Evolutionary conservation across 2,329 filamentous ascomycete genomes (phyloP), one percentile per base, ranked within the genome.

Genomic region (Aspergillus fructus): DNA sequence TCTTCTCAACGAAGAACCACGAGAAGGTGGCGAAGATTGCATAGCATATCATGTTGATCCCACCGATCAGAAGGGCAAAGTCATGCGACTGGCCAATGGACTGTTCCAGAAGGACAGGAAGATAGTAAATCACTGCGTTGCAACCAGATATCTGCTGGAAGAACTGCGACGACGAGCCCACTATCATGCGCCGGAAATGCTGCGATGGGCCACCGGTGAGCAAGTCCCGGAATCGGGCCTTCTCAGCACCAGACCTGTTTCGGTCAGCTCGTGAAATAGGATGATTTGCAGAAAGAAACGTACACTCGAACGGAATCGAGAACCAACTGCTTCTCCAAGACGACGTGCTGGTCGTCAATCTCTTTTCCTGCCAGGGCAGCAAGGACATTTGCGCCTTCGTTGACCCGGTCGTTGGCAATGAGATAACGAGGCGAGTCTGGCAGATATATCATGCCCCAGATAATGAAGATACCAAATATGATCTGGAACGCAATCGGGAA

Each of bases 271-370:
- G 8, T 11, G 27, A 30, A 30, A 30, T 4, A 21, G 21, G 21
- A 21, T 21, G 4, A 3, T 21, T 21, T 21, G 3, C 21, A 21
- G 21, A 21, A 21, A 21, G 21, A 21, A 21, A 21, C 21, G 21
- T 21, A 87, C 45, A 83, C 83, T 41, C 80, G 78, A 59, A 89
- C 85, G 1, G 83, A 86, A 65, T 92, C 88, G 15, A 85, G 74
- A n/a, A 89, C 86, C 1, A 89, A 85, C 53, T 87, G 83, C 64
- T 83, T 81, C 71, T 89, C 84, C 9, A 81, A 66, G 45, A 80
- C 77, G 3, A 85, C 86, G 65, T 87, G 81, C 8, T 78, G 74
- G 61, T 83, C 79, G 47, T 86, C 79, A 4, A 82, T 61, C 45
- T 82, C 64, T 19, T 70, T 68, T 9, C 78, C 79, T 47, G 73